Evolutionary conservation across 306 rosid genomes (phyloP).

Genomic region (Canavalia ensiformis): DNA sequence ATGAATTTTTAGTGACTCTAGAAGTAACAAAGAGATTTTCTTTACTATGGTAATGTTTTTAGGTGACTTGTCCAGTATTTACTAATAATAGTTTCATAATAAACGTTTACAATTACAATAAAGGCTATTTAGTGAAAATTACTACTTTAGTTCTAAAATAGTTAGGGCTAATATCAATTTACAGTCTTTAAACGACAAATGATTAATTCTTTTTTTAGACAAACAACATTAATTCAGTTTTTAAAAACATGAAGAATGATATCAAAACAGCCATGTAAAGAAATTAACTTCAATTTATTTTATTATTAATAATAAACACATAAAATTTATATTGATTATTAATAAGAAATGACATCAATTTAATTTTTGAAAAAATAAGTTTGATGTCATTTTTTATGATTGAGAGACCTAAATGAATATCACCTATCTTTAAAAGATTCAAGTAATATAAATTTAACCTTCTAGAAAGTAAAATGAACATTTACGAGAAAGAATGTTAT

Average conservation of each 20-base stretch:
- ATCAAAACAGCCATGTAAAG: background rate
- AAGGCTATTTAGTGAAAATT: too few relatives aligned
- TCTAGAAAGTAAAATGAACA: background rate
- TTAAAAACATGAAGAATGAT: background rate
- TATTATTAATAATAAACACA: background rate
- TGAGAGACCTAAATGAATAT: background rate
- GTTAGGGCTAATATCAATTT: too few relatives aligned
- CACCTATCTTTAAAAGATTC: background rate
- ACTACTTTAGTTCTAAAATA: background rate
- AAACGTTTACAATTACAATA: too few relatives aligned
- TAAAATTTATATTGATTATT: background rate
- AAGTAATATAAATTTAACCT: slow-evolving; percentile 4
- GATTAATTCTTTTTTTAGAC: background rate
- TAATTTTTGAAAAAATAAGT: background rate
- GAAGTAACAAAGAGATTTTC: background rate
- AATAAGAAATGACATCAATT: background rate
- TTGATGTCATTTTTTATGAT: background rate
- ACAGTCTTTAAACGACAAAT: background rate
- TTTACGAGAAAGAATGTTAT: background rate
- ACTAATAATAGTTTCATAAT: too few relatives aligned
- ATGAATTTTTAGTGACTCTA: background rate
- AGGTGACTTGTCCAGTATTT: too few relatives aligned
- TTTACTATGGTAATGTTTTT: background rate
- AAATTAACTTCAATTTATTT: background rate
- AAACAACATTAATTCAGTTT: background rate